Evolutionary conservation across 2,329 filamentous ascomycete genomes (phyloP).

Genomic region (Dichotomopilus funicola): DNA sequence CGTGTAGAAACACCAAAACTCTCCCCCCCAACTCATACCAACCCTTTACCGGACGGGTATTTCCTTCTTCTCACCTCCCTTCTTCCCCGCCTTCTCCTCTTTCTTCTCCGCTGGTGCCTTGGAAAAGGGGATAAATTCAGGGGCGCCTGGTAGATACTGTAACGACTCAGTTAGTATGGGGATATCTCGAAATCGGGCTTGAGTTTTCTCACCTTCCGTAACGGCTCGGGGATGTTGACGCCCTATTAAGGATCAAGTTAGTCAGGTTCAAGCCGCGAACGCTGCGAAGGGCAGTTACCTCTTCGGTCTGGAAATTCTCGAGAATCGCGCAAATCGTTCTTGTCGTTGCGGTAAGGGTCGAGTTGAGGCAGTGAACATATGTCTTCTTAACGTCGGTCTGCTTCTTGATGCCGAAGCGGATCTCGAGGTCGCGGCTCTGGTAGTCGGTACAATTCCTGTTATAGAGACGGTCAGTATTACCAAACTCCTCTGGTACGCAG

Average conservation of each 20-base stretch:
- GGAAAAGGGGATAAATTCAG: constrained; percentile 81
- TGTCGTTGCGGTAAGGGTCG: constrained; percentile 83
- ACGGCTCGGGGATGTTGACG: constrained; percentile 70
- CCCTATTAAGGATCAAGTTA: constrained; percentile 42
- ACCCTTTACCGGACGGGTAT: constrained; percentile 17
- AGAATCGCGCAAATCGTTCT: constrained; percentile 88
- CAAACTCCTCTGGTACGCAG: no score
- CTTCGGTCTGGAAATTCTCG: constrained; percentile 93
- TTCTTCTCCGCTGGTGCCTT: constrained; percentile 6
- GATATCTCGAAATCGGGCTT: not conserved
- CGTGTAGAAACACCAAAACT: not conserved
- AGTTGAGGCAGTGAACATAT: constrained; percentile 80
- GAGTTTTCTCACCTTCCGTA: constrained; percentile 51
- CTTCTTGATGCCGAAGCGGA: constrained; percentile 83
- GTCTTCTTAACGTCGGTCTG: constrained; percentile 80
- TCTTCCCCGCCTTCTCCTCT: constrained; percentile 30
- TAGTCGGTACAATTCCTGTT: constrained; percentile 85
- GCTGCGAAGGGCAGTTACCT: constrained; percentile 43
- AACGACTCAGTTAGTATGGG: not conserved
- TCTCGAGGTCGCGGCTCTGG: constrained; percentile 88
- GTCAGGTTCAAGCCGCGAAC: not conserved
- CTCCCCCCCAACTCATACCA: not conserved
- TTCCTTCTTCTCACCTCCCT: constrained; percentile 15
- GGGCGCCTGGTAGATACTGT: constrained; percentile 54
- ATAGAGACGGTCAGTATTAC: not conserved